phyloP scores from a whole-genome alignment of 345 rosid species.

The Moringa oleifera region DNA sequence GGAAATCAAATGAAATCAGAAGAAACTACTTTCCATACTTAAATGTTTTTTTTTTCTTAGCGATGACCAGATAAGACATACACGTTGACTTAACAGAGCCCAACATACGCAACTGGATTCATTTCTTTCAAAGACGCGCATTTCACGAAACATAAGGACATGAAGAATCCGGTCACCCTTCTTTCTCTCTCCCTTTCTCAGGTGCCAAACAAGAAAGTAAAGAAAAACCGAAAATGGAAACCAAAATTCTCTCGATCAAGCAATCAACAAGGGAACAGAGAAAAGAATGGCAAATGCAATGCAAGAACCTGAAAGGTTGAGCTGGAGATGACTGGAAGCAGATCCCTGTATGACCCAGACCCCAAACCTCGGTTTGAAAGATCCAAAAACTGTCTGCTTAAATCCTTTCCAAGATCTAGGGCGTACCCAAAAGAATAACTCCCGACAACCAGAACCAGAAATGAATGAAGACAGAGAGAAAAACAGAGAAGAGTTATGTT shows the following conservation, averaged over 20 bases:
- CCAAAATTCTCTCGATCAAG: no score
- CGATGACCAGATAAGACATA: no score
- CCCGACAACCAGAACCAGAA: neutral
- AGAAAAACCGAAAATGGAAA: no score
- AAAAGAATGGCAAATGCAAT: neutral
- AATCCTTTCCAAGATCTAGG: slow-evolving; percentile 9
- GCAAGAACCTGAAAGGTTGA: slow-evolving; percentile 19
- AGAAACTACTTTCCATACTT: no score
- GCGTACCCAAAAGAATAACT: slow-evolving; percentile 4
- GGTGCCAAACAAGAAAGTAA: neutral
- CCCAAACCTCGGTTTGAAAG: neutral
- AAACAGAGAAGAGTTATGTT: neutral
- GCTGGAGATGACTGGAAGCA: neutral
- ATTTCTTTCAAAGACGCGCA: no score
- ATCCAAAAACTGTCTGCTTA: neutral
- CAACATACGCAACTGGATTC: neutral
- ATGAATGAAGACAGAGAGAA: neutral
- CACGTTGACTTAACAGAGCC: neutral
- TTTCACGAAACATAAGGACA: no score
- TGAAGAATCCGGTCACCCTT: no score
- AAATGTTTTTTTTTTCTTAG: no score
- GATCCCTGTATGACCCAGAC: neutral
- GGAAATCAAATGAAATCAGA: no score
- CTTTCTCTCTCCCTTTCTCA: neutral
- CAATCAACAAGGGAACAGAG: no score